Conservation (phyloP, 495 filamentous ascomycete species). For the Entonaema liquescens region DNA sequence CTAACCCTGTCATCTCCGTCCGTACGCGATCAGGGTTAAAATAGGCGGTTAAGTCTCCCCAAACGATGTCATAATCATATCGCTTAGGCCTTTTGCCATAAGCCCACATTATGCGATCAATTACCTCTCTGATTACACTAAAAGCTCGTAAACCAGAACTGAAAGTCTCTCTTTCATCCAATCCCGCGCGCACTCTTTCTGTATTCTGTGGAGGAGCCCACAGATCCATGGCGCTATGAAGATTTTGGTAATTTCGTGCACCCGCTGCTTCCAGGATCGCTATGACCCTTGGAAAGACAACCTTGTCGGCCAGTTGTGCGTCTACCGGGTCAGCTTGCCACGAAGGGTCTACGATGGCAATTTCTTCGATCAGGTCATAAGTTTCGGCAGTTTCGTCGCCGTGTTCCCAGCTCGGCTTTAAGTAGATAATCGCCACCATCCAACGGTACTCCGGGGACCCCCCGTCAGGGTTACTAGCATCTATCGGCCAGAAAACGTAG, state of each 20-base stretch:
- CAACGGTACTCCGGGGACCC: not conserved
- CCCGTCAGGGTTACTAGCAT: not conserved
- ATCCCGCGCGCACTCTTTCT: no score
- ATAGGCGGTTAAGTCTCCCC: slow-evolving; percentile 8
- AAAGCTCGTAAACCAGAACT: slow-evolving; percentile 34
- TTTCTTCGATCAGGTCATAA: not conserved
- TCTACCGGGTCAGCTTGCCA: not conserved
- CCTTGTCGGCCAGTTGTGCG: not conserved
- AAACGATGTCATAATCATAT: slow-evolving; percentile 1
- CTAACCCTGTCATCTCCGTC: slow-evolving; percentile 30
- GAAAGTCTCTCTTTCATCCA: not conserved
- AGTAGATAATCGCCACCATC: slow-evolving; percentile 6
- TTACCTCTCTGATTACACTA: slow-evolving; percentile 12
- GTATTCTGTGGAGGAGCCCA: slow-evolving; percentile 10
- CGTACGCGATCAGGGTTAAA: slow-evolving; percentile 38
- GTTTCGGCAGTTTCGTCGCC: not conserved
- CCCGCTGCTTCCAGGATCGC: not conserved
- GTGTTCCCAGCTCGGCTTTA: not conserved
- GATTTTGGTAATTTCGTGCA: no score
- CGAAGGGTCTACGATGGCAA: slow-evolving; percentile 19
- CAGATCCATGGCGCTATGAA: not conserved
- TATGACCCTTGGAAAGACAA: not conserved
- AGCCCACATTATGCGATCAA: slow-evolving; percentile 8
- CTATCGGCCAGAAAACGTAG: slow-evolving; percentile 18
- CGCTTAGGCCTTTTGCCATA: slow-evolving; percentile 6